Base-by-base conservation (phyloP, 2,329 filamentous ascomycete species). In the Didymellaceae sp. region DNA sequence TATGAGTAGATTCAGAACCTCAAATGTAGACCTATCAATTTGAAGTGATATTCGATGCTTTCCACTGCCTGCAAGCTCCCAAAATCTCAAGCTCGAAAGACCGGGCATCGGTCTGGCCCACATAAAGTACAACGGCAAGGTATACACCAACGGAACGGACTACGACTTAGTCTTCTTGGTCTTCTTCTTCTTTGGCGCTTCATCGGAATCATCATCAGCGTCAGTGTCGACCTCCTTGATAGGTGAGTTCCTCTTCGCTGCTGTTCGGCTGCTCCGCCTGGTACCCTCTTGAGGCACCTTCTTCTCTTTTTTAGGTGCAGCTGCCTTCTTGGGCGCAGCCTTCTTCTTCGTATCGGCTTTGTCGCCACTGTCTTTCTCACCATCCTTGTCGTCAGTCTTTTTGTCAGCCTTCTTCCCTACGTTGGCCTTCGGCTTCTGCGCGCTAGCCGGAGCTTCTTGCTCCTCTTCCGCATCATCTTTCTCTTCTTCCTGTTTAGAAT, bases 401-500 rank as follows among this genome's bases (percentile, higher is more conserved):
- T 54, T 52, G 7, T 55, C 49, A 32, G 52, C 61, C 39, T 53
- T 63, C 54, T 50, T 61, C 34, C 56, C 54, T 24, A 51, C 54
- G 26, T 64, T 63, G 13, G 59, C 59, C 22, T 63, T 60, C 17
- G 59, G 57, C 45, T 64, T 65, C 34, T 62, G 61, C 16, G 58
- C 53, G 35, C 57, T 63, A 16, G 55, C 34, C 13, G 60, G 54
- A 14, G 55, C 53, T 10, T 57, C 57, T 1, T 62, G 37, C 20
- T 55, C 51, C 13, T 58, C 53, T 14, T 57, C 51, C n/a, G 20
- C 33, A 24, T 58, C 57, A 55, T 65, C 49, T 25, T 61, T 33
- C 49, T 55, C 40, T 57, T 67, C 44, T 48, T 67, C 28, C 59
- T 35, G 43, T 41, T 55, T 57, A 26, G 58, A 57, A 17, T 57